Conservation (phyloP, 257 asterid genomes). For the Coffea eugenioides region DNA sequence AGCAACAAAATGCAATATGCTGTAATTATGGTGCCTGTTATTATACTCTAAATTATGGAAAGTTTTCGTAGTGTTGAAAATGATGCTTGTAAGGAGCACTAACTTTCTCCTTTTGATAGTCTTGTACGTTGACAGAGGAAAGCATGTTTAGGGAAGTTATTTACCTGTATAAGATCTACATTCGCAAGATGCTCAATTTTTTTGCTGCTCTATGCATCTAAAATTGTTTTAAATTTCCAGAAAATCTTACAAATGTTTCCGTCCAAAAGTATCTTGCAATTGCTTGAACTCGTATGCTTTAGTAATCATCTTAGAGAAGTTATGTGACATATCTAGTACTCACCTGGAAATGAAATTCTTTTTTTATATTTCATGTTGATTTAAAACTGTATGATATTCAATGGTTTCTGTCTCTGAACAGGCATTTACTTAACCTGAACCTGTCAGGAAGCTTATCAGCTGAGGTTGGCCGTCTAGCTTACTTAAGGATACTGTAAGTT, state of each 20-base stretch:
- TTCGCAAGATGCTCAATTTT: not conserved
- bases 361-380: not conserved
- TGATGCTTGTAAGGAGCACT: not conserved
- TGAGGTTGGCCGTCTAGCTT: constrained; percentile 68
- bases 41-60: too few relatives aligned
- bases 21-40: too few relatives aligned
- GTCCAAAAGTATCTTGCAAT: not conserved
- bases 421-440: constrained; percentile 49
- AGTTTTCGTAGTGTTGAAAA: not conserved
- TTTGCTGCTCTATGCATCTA: too few relatives aligned
- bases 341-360: not conserved
- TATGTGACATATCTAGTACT: too few relatives aligned
- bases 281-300: not conserved
- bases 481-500: constrained; percentile 75
- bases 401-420: constrained; percentile 26
- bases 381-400: not conserved
- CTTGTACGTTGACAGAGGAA: not conserved
- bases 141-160: not conserved
- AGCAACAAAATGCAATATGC: too few relatives aligned
- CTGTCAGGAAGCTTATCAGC: constrained; percentile 82
- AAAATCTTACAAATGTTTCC: not conserved
- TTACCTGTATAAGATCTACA: not conserved
- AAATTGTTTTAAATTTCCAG: not conserved
- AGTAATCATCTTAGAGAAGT: not conserved
- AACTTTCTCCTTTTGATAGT: not conserved